Percentiles rank a stretch among this genome's conserved stretches.
Evolutionary conservation across 2,329 filamentous ascomycete genomes (phyloP).

Genomic region (Passalora sequoiae): DNA sequence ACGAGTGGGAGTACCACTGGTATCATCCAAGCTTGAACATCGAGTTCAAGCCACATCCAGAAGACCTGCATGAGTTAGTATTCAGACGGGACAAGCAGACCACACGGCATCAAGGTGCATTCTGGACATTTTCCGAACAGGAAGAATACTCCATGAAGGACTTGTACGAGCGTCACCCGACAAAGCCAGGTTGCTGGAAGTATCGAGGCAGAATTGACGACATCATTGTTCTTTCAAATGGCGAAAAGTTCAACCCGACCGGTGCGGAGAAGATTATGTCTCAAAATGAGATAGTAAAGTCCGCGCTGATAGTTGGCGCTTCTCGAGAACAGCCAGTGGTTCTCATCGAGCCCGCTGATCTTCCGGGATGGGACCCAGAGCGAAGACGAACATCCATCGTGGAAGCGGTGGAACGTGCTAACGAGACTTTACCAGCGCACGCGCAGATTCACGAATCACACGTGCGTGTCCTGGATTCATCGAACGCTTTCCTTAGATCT

Average conservation of each 20-base stretch:
- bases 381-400: conserved; percentile 38
- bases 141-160: conserved; percentile 7
- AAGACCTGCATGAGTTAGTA: neutral
- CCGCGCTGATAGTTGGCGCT: conserved; percentile 32
- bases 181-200: conserved; percentile 7
- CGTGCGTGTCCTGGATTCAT: conserved; percentile 34
- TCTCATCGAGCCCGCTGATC: conserved; percentile 26
- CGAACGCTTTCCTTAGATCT: conserved; percentile 11
- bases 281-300: conserved; percentile 23
- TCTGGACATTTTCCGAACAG: conserved; percentile 5
- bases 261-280: conserved; percentile 11
- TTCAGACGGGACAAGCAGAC: neutral
- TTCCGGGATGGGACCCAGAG: conserved; percentile 14
- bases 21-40: conserved; percentile 9
- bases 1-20: conserved; percentile 11
- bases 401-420: conserved; percentile 41
- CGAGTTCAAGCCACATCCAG: conserved; percentile 4
- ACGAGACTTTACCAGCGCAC: conserved; percentile 39
- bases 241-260: conserved; percentile 7
- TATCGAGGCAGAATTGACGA: conserved; percentile 8
- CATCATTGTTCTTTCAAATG: conserved; percentile 7
- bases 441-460: conserved; percentile 41
- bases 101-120: conserved; percentile 1
- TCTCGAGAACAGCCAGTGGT: conserved; percentile 28
- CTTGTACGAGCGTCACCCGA: conserved; percentile 4